Conservation (phyloP, 257 asterid genomes). For the Petunia secreta region DNA sequence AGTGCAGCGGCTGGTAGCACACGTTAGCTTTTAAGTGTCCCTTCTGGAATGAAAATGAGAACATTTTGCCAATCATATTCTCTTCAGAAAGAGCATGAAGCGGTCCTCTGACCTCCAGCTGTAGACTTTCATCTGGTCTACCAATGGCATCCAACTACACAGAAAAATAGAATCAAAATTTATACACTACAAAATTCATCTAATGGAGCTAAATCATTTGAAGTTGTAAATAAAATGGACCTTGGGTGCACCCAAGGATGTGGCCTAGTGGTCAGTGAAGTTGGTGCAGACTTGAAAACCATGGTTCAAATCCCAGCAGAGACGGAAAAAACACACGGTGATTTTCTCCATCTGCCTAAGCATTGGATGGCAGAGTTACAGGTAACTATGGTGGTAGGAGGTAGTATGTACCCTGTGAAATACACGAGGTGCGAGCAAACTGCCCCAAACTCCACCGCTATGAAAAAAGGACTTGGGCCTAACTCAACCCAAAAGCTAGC, state of each 20-base stretch:
- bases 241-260: neutral
- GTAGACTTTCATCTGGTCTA: constrained; percentile 95
- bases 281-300: too few relatives aligned
- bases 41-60: constrained; percentile 92
- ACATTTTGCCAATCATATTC: constrained; percentile 67
- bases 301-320: too few relatives aligned
- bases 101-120: constrained; percentile 86
- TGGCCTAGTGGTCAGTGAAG: too few relatives aligned
- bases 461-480: neutral
- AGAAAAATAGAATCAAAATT: constrained; percentile 31
- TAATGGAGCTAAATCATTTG: constrained; percentile 11
- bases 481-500: constrained; percentile 20
- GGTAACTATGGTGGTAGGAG: too few relatives aligned
- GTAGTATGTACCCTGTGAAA: too few relatives aligned
- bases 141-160: constrained; percentile 96
- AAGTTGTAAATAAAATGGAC: neutral
- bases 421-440: too few relatives aligned
- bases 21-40: constrained; percentile 92
- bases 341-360: too few relatives aligned
- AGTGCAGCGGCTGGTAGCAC: constrained; percentile 80
- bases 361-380: too few relatives aligned
- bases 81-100: constrained; percentile 83
- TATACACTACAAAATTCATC: neutral
- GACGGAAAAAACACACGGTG: too few relatives aligned
- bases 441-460: too few relatives aligned